Evolutionary conservation across 768 basidiomycete genomes (phyloP).

Genomic region (Tricholomella constricta): DNA sequence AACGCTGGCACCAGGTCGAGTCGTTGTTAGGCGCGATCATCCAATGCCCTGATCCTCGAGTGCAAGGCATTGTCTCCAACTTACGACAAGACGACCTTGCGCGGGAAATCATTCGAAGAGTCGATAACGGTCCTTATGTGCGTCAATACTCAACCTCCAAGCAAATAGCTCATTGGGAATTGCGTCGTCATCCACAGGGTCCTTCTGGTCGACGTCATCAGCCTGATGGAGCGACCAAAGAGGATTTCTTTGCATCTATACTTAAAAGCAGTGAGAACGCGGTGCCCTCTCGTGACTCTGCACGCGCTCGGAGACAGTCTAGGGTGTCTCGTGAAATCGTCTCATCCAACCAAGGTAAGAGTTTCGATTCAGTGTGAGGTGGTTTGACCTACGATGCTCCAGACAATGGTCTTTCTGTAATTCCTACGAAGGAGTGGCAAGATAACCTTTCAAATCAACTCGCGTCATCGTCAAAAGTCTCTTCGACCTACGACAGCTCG

Average conservation of each 20-base stretch:
- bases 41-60: constrained; percentile 66
- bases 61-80: constrained; percentile 62
- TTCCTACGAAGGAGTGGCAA: constrained; percentile 79
- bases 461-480: constrained; percentile 29
- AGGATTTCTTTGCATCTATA: constrained; percentile 78
- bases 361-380: background rate
- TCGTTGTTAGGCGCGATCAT: constrained; percentile 83
- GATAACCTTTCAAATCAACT: constrained; percentile 65
- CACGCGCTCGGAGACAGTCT: constrained; percentile 70
- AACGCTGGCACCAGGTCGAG: constrained; percentile 90
- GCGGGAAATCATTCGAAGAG: constrained; percentile 71
- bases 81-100: constrained; percentile 75
- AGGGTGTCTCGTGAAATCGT: constrained; percentile 79
- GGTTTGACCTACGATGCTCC: constrained; percentile 8
- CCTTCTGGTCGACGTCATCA: constrained; percentile 66
- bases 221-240: constrained; percentile 65
- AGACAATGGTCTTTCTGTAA: constrained; percentile 63
- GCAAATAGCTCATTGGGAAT: background rate
- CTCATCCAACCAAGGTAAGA: constrained; percentile 63
- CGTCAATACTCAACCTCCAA: constrained; percentile 22
- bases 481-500: constrained; percentile 23
- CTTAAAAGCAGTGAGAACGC: constrained; percentile 56
- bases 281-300: constrained; percentile 47
- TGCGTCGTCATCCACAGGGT: constrained; percentile 44
- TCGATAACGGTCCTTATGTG: constrained; percentile 82